Evolutionary conservation across 345 rosid species (phyloP).

Genomic region (sweet orange (Citrus sinensis)): DVS_A1.0 CM039162.1:31845501-31846000

Average conservation of each 20-base stretch:
- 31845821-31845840: conserved; percentile 63
- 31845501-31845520: not conserved
- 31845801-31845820: not conserved
- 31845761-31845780: not conserved
- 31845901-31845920: conserved; percentile 93
- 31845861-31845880: conserved; percentile 90
- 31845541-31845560: conserved; percentile 10
- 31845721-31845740: not conserved
- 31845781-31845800: not conserved
- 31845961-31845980: conserved; percentile 49
- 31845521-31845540: not conserved
- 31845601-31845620: conserved; percentile 93
- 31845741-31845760: not conserved
- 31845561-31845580: conserved; percentile 99
- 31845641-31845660: conserved; percentile 73
- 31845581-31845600: conserved; percentile 97
- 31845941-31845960: conserved; percentile 84
- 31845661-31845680: conserved; percentile 87
- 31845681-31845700: conserved; percentile 55
- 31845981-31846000: not conserved
- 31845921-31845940: conserved; percentile 81
- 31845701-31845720: not conserved
- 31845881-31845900: conserved; percentile 94
- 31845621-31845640: conserved; percentile 81
- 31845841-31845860: conserved; percentile 88